Evolutionary conservation across 768 basidiomycete genomes (phyloP), one percentile per base, ranked within the genome.

Genomic region (Amanita polypyramis): DNA sequence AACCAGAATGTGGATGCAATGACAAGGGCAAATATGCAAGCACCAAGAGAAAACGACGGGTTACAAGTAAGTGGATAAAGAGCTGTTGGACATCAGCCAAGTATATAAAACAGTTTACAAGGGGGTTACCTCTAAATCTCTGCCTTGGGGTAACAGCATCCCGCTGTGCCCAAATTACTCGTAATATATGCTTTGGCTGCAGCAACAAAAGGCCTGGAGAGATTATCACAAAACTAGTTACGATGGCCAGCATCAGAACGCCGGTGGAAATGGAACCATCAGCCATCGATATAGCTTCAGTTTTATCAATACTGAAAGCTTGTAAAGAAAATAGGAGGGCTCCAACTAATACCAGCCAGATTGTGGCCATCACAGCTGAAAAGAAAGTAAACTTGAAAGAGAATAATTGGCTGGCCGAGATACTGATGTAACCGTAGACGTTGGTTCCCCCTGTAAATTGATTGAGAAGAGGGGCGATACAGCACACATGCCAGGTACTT

Each of bases 231-330:
- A 82, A 61, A 54, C 74, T 81, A 41, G 89, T 59, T 20, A 85
- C 58, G 47, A 85, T 64, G 3, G 73, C 65, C 44, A 83, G 66
- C 38, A 74, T 71, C 37, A 85, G 68, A 41, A 76, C 68, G 57
- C 75, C 72, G 69, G 85, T 82, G 60, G 84, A 86, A 40, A 90
- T 73, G 3, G 79, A 68, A 2, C 88, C 88, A 56, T 80, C 76
- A 1, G 83, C 79, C 8, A 90, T 66, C 3, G 74, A 70, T 43
- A 60, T 54, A 4, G 71, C 59, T 27, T 66, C 56, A n/a, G 64
- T 64, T 5, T 58, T 55, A 15, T 65, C 61, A 1, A 58, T 59
- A 44, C 63, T 72, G 53, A 90, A 75, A 1, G 80, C 75, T 51
- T 73, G 72, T 33, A 85, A 67, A 2, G 83, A 72, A 56, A 79